Evolutionary conservation across 108 stramenopile species (phyloP), one percentile per base, ranked within the genome.

Genomic region (Bacterosira constricta): DNA sequence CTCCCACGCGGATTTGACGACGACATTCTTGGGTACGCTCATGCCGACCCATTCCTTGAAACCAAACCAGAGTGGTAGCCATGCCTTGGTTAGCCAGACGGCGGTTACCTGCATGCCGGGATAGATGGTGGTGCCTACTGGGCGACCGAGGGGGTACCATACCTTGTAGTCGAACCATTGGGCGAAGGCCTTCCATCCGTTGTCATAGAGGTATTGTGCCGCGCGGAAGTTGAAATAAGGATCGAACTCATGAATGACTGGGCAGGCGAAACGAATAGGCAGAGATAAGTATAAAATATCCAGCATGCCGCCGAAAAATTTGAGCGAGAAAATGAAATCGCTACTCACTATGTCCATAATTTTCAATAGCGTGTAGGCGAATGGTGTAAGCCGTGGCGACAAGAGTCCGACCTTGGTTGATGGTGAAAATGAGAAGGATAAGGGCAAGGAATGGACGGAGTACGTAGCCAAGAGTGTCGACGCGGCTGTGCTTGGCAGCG

Each of bases 91-190:
- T 51, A 99, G 90, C 64, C 77, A 82, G 17, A 96, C 96, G 64
- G 96, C 88, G 9, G 96, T 98, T 32, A 96, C 74, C 79, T 98
- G 97, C 87, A 99, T 91, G 3, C 99, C 99, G 25, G 99, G 99
- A 82, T 98, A 99, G 74, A 99, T 99, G 45, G 99, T 99, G 4
- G 96, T 98, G 30, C 99, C 99, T 17, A 99, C 97, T 21, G 97
- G 97, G 11, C 90, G 49, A 0, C 92, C 92, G 20, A 99, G 78
- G 32, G 99, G 99, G 86, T 98, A 99, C 99, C 99, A 99, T 20
- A 71, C 63, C 84, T 67, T 84, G 75, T 96, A 87, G 80, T 96
- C 96, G 71, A 93, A 98, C 96, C 97, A 98, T 17, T 73, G 51
- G 44, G 79, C 85, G 83, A 98, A 98, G 23, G 70, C 81, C 0